phyloP scores from a whole-genome alignment of 2,329 filamentous ascomycete genomes.

The Colletotrichum horii region DNA sequence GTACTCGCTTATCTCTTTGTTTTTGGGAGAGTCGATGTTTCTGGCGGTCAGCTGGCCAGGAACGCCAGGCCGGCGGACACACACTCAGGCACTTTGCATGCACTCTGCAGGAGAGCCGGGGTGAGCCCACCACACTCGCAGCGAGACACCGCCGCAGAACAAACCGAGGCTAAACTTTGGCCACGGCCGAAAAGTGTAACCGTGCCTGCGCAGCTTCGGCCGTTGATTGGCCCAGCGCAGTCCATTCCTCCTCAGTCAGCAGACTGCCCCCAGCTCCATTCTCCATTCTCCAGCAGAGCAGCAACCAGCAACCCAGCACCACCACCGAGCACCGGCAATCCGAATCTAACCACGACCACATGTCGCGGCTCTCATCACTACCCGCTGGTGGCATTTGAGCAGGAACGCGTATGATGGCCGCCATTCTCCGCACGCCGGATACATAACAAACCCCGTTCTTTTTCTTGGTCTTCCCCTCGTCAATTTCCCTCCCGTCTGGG shows the following conservation, averaged over 20 bases:
- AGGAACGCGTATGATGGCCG: slow-evolving; percentile 25
- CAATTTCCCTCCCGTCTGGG: slow-evolving; percentile 16
- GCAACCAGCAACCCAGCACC: slow-evolving; percentile 1
- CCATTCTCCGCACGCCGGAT: slow-evolving; percentile 22
- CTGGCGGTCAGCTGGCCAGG: neutral
- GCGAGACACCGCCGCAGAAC: neutral
- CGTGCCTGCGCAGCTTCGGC: neutral
- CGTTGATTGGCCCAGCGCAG: neutral
- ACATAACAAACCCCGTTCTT: slow-evolving; percentile 23
- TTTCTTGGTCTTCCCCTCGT: neutral
- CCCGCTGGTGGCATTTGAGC: slow-evolving; percentile 15
- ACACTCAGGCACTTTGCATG: neutral
- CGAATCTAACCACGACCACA: slow-evolving; percentile 20
- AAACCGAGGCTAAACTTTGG: slow-evolving; percentile 23
- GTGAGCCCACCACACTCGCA: neutral
- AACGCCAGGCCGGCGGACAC: neutral
- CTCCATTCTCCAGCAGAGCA: slow-evolving; percentile 1
- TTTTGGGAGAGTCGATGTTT: neutral
- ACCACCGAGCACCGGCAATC: slow-evolving; percentile 8
- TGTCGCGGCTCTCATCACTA: slow-evolving; percentile 14
- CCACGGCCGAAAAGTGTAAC: slow-evolving; percentile 21
- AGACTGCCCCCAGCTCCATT: slow-evolving; percentile 9
- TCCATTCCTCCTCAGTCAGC: slow-evolving; percentile 14
- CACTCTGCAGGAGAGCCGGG: neutral
- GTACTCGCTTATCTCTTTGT: slow-evolving; percentile 10